A percentile compares a stretch with the other conserved stretches of the same genome.
Evolutionary conservation across 164 flowering plant genomes (phyloP).

Genomic region (Dillenia turbinata): DNA sequence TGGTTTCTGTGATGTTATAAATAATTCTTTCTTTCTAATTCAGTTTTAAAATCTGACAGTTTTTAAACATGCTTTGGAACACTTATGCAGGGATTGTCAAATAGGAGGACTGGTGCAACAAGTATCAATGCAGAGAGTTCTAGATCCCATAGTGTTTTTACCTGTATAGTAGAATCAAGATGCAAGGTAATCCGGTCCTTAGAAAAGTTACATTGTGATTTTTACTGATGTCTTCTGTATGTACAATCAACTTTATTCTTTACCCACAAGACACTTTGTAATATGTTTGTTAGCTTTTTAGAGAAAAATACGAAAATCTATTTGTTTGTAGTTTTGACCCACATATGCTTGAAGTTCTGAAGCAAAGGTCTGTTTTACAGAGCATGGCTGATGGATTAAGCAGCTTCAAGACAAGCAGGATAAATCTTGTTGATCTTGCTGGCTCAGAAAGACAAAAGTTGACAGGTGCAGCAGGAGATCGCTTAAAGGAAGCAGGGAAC

Average conservation of each 20-base stretch:
- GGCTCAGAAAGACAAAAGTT: slow-evolving; percentile 96
- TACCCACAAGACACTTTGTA: too few species aligned
- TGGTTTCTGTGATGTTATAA: neutral
- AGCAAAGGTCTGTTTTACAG: slow-evolving; percentile 29
- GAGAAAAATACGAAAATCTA: too few species aligned
- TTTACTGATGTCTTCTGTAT: too few species aligned
- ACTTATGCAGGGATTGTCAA: slow-evolving; percentile 72
- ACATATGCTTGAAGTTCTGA: slow-evolving; percentile 1
- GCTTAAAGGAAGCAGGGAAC: slow-evolving; percentile 96
- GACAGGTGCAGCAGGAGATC: slow-evolving; percentile 96
- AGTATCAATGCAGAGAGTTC: slow-evolving; percentile 95
- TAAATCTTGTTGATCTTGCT: slow-evolving; percentile 98
- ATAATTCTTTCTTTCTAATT: neutral
- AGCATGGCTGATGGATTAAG: slow-evolving; percentile 71
- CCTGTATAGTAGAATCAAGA: slow-evolving; percentile 90
- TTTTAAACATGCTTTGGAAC: neutral
- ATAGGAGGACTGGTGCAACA: slow-evolving; percentile 86
- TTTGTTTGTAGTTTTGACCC: neutral
- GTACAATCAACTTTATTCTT: too few species aligned
- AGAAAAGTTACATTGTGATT: too few species aligned
- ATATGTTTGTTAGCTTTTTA: too few species aligned
- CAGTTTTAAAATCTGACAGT: neutral
- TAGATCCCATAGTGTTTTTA: slow-evolving; percentile 96
- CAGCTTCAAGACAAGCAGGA: slow-evolving; percentile 79
- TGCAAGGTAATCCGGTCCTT: slow-evolving; percentile 61